Evolutionary conservation across 2,329 filamentous ascomycete species (phyloP).

Genomic region (Ceratocystis smalleyi): DNA sequence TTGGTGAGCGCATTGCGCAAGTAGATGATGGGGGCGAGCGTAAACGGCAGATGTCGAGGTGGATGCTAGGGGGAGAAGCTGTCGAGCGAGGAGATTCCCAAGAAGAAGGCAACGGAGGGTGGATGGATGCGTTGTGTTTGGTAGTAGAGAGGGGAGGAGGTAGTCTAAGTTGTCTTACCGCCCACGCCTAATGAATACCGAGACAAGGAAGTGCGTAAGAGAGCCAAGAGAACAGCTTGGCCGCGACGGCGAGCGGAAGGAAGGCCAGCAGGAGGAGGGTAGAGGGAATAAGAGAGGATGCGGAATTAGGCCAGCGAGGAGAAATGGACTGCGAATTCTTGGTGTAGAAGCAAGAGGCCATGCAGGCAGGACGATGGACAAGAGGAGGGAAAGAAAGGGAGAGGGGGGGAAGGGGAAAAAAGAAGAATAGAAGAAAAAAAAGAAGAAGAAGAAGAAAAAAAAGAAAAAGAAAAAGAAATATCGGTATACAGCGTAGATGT

Average conservation of each 20-base stretch:
- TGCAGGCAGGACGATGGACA: too few relatives aligned
- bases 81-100: background rate
- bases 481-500: background rate
- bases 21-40: background rate
- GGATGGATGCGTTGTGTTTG: background rate
- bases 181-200: background rate
- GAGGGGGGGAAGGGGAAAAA: too few relatives aligned
- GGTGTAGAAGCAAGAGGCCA: too few relatives aligned
- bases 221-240: slow-evolving; percentile 9
- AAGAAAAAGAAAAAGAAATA: background rate
- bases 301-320: background rate
- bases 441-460: background rate
- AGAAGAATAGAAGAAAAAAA: background rate
- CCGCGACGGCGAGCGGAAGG: background rate
- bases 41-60: background rate
- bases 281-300: background rate
- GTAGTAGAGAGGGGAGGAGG: slow-evolving; percentile 6
- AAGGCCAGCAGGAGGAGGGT: background rate
- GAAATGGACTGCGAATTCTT: too few relatives aligned
- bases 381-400: too few relatives aligned
- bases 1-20: slow-evolving; percentile 14
- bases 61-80: background rate
- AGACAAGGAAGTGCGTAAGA: background rate
- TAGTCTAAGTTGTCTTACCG: background rate
- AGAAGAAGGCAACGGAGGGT: background rate